These are phyloP conservation scores for Vitis riparia DNA, from an alignment of 164 flowering plant genomes.

Conservation along the genomic window DNA sequence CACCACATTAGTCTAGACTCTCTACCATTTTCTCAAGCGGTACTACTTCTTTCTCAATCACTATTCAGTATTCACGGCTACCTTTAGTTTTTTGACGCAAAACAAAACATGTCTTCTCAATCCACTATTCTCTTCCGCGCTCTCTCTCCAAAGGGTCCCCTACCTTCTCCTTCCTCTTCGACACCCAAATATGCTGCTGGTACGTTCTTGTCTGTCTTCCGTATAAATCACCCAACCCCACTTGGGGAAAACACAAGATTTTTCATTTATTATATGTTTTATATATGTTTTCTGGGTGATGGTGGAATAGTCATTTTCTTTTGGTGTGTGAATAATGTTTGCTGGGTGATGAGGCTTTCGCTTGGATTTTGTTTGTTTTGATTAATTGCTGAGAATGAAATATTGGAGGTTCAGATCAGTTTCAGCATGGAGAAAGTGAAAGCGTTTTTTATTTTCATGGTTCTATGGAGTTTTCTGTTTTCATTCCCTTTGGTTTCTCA, in stretches of 20 bases:
- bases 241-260: too few relatives aligned
- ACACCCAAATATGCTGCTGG: neutral
- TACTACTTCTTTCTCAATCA: too few relatives aligned
- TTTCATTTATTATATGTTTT: too few relatives aligned
- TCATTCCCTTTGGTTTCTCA: neutral
- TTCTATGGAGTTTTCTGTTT: neutral
- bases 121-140: slow-evolving; percentile 1
- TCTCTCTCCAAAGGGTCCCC: neutral
- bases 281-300: neutral
- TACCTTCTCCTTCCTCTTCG: neutral
- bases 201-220: too few relatives aligned
- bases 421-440: neutral
- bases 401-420: neutral
- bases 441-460: neutral
- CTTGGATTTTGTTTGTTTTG: neutral
- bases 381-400: neutral
- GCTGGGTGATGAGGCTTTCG: too few relatives aligned
- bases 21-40: too few relatives aligned
- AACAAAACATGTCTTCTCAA: slow-evolving; percentile 5
- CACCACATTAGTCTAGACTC: too few relatives aligned
- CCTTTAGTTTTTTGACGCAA: neutral
- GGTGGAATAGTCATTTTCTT: neutral
- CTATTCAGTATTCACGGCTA: neutral
- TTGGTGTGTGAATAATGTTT: neutral
- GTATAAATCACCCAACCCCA: too few relatives aligned